Evolutionary conservation across 352 stramenopile genomes (phyloP), one percentile per base, ranked within the genome.

Genomic region (Phytopythium oedochilum): DNA sequence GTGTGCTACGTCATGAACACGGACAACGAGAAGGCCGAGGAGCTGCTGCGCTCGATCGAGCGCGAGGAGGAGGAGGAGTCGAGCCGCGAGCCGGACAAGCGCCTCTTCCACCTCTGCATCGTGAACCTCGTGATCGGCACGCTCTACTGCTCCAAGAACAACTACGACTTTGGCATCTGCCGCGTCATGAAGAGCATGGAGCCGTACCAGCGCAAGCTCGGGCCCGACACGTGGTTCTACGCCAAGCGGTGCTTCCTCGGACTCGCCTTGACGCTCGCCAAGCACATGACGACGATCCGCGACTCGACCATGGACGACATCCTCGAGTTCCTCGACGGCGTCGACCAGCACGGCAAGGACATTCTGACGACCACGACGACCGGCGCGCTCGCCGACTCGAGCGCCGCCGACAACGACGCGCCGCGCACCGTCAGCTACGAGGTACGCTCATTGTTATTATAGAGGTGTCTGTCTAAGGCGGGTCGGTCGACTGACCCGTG

Each of bases 101-200:
- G 89, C 29, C 76, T 89, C 45, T 92, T 96, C 64, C 95, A 98
- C 63, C 75, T 98, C n/a, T 98, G 95, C 67, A 98, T 98, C 52
- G 92, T 99, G 48, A 98, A 98, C 65, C 81, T 99, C 14, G 94
- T 98, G 32, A 98, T 99, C 59, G 96, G 96, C 36, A 98, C 94
- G 53, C 79, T 99, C 25, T 99, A 99, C 70, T 99, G 95, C 75
- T 96, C 94, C 61, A 98, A 98, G 67, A 93, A 95, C 60, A 98
- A 98, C 73, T 98, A 97, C 65, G 95, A 98, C 66, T 98, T 98
- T 76, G 94, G 93, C 31, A 98, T 98, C 49, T 97, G 83, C 49
- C 78, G 94, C 29, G 94, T 99, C 54, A 97, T 93, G 83, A 93
- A 93, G 72, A 97, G 88, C 46, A 87, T 99, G 61, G 89, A 98